Conservation (phyloP, 169 alveolate genomes). For the Miamiensis avidus region DNA sequence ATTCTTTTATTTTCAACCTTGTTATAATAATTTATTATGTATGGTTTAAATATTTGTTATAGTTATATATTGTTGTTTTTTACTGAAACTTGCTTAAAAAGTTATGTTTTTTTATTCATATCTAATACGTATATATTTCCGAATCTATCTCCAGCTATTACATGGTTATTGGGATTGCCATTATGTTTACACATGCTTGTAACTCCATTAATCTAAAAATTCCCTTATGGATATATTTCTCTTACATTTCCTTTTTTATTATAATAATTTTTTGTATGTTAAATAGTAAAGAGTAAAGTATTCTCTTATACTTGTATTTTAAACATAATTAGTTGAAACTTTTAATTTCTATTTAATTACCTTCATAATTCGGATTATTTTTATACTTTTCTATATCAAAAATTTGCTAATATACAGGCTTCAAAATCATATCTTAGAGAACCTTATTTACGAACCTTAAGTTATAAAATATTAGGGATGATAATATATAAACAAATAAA, state of each 20-base stretch:
- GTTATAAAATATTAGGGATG: not conserved
- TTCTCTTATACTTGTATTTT: too few species aligned
- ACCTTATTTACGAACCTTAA: conserved; percentile 31
- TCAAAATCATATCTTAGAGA: conserved; percentile 22
- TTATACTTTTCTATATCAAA: conserved; percentile 48
- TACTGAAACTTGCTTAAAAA: conserved; percentile 27
- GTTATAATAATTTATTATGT: too few species aligned
- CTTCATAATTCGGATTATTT: conserved; percentile 51
- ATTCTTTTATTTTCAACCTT: conserved; percentile 25
- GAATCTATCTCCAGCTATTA: conserved; percentile 35
- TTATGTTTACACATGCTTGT: conserved; percentile 3
- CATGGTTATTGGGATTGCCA: conserved; percentile 10
- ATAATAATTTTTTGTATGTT: not conserved
- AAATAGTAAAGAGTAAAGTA: too few species aligned
- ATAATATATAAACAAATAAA: not conserved
- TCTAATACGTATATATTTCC: conserved; percentile 44
- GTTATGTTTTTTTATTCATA: conserved; percentile 29
- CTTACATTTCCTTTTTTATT: conserved; percentile 11
- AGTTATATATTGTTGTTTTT: too few species aligned
- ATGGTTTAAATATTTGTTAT: not conserved
- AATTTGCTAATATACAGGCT: conserved; percentile 24
- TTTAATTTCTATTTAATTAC: not conserved
- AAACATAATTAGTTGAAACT: not conserved
- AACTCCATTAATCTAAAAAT: conserved; percentile 27
- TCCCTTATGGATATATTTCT: conserved; percentile 45